Evolutionary conservation across 768 basidiomycete species (phyloP).

Genomic region (Galerina marginata): DNA sequence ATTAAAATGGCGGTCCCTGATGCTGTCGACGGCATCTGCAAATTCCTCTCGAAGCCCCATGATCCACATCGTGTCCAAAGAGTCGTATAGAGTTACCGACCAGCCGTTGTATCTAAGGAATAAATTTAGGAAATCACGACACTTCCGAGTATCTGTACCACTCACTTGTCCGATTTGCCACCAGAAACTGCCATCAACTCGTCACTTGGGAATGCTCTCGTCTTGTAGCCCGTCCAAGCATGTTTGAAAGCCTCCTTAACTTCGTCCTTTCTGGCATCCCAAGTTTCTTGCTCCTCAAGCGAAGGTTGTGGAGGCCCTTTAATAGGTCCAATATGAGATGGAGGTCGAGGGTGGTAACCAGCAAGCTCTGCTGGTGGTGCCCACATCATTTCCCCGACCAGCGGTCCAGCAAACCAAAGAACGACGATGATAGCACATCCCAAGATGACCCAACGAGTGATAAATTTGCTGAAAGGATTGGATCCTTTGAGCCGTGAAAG

Average conservation of each 20-base stretch:
- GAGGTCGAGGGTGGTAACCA: slow-evolving; percentile 3
- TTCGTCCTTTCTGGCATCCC: slow-evolving; percentile 48
- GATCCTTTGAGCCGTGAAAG: slow-evolving; percentile 16
- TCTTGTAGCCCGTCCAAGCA: slow-evolving; percentile 59
- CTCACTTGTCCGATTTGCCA: slow-evolving; percentile 54
- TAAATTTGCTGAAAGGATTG: slow-evolving; percentile 15
- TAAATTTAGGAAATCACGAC: background rate
- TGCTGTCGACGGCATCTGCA: slow-evolving; percentile 54
- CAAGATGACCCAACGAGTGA: slow-evolving; percentile 23
- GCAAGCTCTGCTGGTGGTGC: slow-evolving; percentile 2
- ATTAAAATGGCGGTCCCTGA: slow-evolving; percentile 51
- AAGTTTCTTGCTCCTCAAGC: slow-evolving; percentile 23
- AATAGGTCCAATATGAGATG: slow-evolving; percentile 7
- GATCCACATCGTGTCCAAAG: slow-evolving; percentile 81
- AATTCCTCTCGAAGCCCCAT: slow-evolving; percentile 80
- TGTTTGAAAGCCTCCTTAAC: slow-evolving; percentile 61
- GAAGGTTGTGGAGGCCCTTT: slow-evolving; percentile 5
- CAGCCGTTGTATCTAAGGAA: slow-evolving; percentile 48
- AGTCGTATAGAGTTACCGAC: slow-evolving; percentile 72
- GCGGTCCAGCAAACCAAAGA: slow-evolving; percentile 18
- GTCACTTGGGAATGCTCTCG: slow-evolving; percentile 55
- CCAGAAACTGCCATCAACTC: slow-evolving; percentile 56
- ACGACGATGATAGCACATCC: slow-evolving; percentile 7
- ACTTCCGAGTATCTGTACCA: background rate
- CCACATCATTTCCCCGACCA: slow-evolving; percentile 4